Conservation (phyloP, 768 basidiomycete species). For the Podaxis sp. region DNA sequence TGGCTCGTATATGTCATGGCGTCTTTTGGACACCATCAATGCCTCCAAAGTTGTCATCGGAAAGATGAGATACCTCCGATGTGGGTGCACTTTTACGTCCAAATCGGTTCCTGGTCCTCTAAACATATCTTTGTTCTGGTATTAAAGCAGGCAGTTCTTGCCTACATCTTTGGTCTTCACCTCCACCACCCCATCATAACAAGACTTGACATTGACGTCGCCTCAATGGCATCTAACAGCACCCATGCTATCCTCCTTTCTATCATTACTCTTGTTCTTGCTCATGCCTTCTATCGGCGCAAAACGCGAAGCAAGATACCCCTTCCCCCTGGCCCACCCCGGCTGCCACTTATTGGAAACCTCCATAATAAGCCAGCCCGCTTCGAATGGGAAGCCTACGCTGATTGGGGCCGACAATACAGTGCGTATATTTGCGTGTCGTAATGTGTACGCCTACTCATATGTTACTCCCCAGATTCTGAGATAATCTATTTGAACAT, state of each 20-base stretch:
- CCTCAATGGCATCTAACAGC: not conserved
- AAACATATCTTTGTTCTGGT: not conserved
- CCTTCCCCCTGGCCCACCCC: slow-evolving; percentile 39
- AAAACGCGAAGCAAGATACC: slow-evolving; percentile 16
- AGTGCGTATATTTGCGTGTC: slow-evolving; percentile 23
- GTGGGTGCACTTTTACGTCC: slow-evolving; percentile 3
- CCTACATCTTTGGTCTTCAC: not conserved
- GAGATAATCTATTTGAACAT: slow-evolving; percentile 26
- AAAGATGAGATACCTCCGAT: slow-evolving; percentile 5
- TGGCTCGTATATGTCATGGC: slow-evolving; percentile 4
- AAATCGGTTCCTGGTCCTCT: not conserved
- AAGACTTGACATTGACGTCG: not conserved
- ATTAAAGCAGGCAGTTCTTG: not conserved
- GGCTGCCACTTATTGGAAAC: slow-evolving; percentile 39
- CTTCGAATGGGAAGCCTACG: slow-evolving; percentile 36
- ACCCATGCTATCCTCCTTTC: slow-evolving; percentile 1
- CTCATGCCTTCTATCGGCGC: slow-evolving; percentile 5
- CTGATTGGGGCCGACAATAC: slow-evolving; percentile 37
- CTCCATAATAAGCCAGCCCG: slow-evolving; percentile 29
- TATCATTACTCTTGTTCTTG: slow-evolving; percentile 3
- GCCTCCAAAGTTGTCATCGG: not conserved
- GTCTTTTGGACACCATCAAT: not conserved
- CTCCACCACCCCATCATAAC: not conserved
- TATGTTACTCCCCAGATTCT: slow-evolving; percentile 20
- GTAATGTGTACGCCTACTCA: not conserved